Percentiles rank a stretch among this genome's conserved stretches.
These are phyloP conservation scores for Pythium myriotylum DNA, from an alignment of 352 stramenopile species.

Conservation along the genomic window DNA sequence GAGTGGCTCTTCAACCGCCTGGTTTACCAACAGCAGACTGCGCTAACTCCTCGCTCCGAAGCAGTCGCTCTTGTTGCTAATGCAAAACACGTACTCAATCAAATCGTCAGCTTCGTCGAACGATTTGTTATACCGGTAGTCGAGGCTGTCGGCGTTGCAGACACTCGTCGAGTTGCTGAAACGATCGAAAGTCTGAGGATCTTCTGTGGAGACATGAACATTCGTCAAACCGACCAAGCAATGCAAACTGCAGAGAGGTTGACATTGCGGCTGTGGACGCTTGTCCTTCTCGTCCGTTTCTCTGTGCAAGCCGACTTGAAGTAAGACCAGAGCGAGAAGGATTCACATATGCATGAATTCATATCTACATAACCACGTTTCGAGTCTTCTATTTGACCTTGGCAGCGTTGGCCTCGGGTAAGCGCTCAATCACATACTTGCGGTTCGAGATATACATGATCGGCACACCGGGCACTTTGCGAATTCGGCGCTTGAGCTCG, in stretches of 20 bases:
- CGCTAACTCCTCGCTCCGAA: conserved; percentile 13
- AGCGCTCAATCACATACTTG: conserved; percentile 99
- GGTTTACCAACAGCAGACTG: conserved; percentile 16
- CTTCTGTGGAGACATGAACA: neutral
- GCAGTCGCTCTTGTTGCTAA: neutral
- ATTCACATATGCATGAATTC: neutral
- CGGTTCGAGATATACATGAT: conserved; percentile 99
- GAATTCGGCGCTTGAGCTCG: conserved; percentile 98
- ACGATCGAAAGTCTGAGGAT: neutral
- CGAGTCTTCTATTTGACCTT: conserved; percentile 76
- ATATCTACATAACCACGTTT: conserved; percentile 3
- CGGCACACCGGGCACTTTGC: conserved; percentile 99
- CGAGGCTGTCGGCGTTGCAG: neutral
- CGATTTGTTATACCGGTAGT: neutral
- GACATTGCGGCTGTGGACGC: conserved; percentile 3
- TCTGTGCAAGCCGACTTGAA: neutral
- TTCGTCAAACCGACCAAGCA: neutral
- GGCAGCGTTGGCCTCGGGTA: conserved; percentile 96
- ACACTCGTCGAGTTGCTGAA: neutral
- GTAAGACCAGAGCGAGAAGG: neutral
- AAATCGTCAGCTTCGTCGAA: neutral
- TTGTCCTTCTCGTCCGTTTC: conserved; percentile 11
- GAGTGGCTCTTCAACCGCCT: conserved; percentile 17
- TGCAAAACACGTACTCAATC: conserved; percentile 1
- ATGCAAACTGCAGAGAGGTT: too few relatives aligned